Evolutionary conservation across 2,329 filamentous ascomycete genomes (phyloP).

Genomic region (Sclerotinia subarctica): DNA sequence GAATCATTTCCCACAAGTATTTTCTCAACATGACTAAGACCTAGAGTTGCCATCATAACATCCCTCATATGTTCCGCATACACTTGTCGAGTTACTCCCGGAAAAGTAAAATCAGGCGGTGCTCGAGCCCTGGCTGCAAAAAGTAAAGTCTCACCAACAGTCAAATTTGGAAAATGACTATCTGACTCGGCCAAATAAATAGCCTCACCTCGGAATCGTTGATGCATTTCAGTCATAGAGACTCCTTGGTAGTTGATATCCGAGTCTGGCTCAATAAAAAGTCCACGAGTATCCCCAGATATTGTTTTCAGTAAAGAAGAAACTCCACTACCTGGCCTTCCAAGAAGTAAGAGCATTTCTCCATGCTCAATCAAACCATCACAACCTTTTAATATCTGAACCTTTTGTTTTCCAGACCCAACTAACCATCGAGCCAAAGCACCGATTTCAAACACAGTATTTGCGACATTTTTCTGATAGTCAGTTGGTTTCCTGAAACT

Average conservation of each 20-base stretch:
- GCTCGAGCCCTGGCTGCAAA: conserved; percentile 69
- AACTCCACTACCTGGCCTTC: conserved; percentile 59
- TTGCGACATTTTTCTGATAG: conserved; percentile 65
- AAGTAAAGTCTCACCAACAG: conserved; percentile 68
- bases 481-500: conserved; percentile 66
- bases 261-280: conserved; percentile 50
- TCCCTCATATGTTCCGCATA: conserved; percentile 43
- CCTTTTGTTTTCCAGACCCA: conserved; percentile 50
- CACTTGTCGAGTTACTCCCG: conserved; percentile 57
- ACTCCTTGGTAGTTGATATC: conserved; percentile 62
- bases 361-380: conserved; percentile 60
- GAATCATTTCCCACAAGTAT: conserved; percentile 71
- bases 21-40: conserved; percentile 66
- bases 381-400: conserved; percentile 57
- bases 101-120: conserved; percentile 54
- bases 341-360: conserved; percentile 66
- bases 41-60: conserved; percentile 68
- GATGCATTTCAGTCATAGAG: conserved; percentile 50
- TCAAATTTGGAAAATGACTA: conserved; percentile 71
- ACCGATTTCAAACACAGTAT: conserved; percentile 52
- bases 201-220: conserved; percentile 55
- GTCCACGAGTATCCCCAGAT: conserved; percentile 51
- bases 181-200: conserved; percentile 74
- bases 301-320: conserved; percentile 61
- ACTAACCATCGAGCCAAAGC: conserved; percentile 47